Conservation (phyloP, 2,329 filamentous ascomycete species). For the Lachnellula hyalina region DNA sequence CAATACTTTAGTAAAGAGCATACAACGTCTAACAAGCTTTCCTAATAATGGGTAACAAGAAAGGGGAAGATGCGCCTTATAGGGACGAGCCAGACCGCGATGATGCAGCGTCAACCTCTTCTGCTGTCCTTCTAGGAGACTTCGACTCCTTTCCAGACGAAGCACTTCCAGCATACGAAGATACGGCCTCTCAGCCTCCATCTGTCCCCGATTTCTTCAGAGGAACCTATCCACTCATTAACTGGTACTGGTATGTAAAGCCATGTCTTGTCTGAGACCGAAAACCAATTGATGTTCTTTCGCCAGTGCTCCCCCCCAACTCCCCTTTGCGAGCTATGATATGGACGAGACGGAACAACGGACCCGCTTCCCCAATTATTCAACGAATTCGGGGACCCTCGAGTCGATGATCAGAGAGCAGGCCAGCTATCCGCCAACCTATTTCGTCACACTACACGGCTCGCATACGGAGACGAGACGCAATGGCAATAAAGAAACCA, state of each 20-base stretch:
- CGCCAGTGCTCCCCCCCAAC: conserved; percentile 6
- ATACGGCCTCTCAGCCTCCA: neutral
- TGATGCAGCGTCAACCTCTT: conserved; percentile 23
- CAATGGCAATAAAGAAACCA: conserved; percentile 39
- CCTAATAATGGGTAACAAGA: neutral
- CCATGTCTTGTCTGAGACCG: neutral
- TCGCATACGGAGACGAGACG: conserved; percentile 28
- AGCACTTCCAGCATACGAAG: conserved; percentile 10
- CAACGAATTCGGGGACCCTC: conserved; percentile 19
- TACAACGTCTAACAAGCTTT: too few species aligned
- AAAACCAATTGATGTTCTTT: neutral
- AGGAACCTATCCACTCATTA: neutral
- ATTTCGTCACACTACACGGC: conserved; percentile 29
- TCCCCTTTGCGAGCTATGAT: conserved; percentile 24
- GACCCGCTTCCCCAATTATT: conserved; percentile 27
- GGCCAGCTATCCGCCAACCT: conserved; percentile 24
- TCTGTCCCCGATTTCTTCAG: neutral
- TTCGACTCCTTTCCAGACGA: conserved; percentile 20
- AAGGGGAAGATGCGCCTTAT: conserved; percentile 26
- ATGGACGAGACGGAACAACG: conserved; percentile 18
- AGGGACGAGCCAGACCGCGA: conserved; percentile 18
- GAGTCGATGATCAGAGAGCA: conserved; percentile 25
- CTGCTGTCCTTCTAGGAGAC: conserved; percentile 18
- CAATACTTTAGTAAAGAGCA: too few species aligned
- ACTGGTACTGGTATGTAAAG: neutral